A percentile compares a stretch with the other conserved stretches of the same genome.
These are phyloP conservation scores for Cytospora piceicola DNA, from an alignment of 2,329 filamentous ascomycete species.

Conservation along the genomic window DNA sequence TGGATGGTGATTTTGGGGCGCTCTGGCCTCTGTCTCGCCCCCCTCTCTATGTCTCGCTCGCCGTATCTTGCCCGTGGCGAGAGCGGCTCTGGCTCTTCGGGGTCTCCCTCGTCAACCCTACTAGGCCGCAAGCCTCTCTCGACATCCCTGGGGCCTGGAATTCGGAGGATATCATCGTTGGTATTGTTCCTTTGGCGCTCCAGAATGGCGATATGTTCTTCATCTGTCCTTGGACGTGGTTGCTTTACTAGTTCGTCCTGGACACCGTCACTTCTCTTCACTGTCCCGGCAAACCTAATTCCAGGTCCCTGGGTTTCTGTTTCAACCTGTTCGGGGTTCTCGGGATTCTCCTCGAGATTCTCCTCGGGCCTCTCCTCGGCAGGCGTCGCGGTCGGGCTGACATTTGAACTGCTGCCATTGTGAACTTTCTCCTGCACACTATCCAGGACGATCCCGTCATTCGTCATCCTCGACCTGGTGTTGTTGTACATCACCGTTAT, in stretches of 20 bases:
- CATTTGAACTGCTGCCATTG: conserved; percentile 27
- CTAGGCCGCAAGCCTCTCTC: conserved; percentile 78
- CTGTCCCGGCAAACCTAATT: conserved; percentile 72
- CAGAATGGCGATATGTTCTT: conserved; percentile 86
- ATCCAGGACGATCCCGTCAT: conserved; percentile 61
- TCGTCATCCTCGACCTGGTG: conserved; percentile 60
- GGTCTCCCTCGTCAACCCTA: conserved; percentile 46
- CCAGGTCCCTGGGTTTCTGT: conserved; percentile 43
- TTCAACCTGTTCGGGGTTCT: conserved; percentile 25
- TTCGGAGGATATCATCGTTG: conserved; percentile 76
- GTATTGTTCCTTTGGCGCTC: conserved; percentile 78
- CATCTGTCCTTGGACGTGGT: conserved; percentile 61
- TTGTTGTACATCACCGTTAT: conserved; percentile 69
- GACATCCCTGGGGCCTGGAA: conserved; percentile 88
- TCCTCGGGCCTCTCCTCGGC: conserved; percentile 13
- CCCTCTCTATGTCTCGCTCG: conserved; percentile 33
- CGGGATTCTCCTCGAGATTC: not conserved
- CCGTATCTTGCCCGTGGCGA: not conserved
- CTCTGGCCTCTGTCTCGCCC: conserved; percentile 24
- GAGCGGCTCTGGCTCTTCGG: conserved; percentile 39
- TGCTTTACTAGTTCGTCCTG: conserved; percentile 52
- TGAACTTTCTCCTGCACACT: conserved; percentile 40
- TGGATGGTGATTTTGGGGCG: conserved; percentile 62
- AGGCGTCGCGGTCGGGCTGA: conserved; percentile 22
- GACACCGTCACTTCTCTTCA: conserved; percentile 62